Base-by-base conservation (phyloP, 805 yeast genomes). In the Kodamaea lidongshanica region DNA sequence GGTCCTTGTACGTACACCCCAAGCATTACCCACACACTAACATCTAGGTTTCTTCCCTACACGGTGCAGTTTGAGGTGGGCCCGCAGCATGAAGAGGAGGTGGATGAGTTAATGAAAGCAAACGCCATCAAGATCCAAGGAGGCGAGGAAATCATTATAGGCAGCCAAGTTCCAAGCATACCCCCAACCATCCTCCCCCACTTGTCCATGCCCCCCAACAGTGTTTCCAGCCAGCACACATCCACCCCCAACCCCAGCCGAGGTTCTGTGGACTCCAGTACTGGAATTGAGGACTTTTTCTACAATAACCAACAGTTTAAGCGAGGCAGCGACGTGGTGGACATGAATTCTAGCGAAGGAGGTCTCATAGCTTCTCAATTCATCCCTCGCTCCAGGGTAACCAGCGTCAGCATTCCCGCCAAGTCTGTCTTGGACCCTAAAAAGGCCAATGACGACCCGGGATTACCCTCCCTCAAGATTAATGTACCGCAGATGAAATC, bases 61-160 rank as follows among this genome's bases (percentile, higher is more conserved):
- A 77, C 86, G 3, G 86, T 80, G n/a, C 83, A 79, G 40, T 73
- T 73, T 40, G 74, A 73, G 39, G 68, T 73, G 8, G 31, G 27
- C 13, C 23, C 27, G 14, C 35, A 17, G 27, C 30, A 15, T 16
- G 35, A 17, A 12, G 13, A 23, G 5, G 35, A 22, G 16, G 16
- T 27, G 6, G 31, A 27, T 12, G 4, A n/a, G 16, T 27, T 32
- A 16, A 23, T 12, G 28, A 32, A 28, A 16, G 35, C 31, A 11
- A 28, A 32, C n/a, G 35, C 31, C 12, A 23, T 32, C 26, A 26
- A 26, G 24, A 27, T 32, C 4, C 22, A 22, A 20, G 19, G 17
- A 25, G 17, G 20, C 13, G 38, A 39, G 11, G 40, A 37, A n/a
- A 24, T 26, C 19, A 20, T 25, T 11, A n/a, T 28, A 12, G 26